Conservation (phyloP, 352 stramenopile genomes). For the Globisporangium abappressorium region DNA sequence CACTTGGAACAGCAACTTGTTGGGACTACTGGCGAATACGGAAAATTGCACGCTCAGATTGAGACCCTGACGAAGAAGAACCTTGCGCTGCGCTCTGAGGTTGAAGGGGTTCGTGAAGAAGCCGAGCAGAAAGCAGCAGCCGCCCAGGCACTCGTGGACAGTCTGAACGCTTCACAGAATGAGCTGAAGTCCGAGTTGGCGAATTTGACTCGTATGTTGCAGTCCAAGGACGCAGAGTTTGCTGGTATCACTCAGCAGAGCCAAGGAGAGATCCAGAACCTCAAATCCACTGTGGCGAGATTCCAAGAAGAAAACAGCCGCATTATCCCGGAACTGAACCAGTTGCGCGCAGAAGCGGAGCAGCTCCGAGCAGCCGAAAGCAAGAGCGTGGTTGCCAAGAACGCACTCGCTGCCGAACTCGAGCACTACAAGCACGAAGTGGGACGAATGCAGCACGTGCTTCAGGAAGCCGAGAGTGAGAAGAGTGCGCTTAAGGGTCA, state of each 20-base stretch:
- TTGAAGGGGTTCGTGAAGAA: constrained; percentile 24
- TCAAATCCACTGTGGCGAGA: background rate
- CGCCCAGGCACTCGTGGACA: constrained; percentile 13
- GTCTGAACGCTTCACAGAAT: constrained; percentile 7
- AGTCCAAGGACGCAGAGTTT: constrained; percentile 16
- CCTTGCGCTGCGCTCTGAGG: constrained; percentile 43
- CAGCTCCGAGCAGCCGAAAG: constrained; percentile 20
- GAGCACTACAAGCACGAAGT: constrained; percentile 32
- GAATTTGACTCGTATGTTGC: constrained; percentile 5
- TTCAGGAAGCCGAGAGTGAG: constrained; percentile 43
- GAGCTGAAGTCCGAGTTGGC: constrained; percentile 11
- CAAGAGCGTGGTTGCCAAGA: constrained; percentile 16
- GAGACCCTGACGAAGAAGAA: constrained; percentile 69
- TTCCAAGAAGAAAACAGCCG: constrained; percentile 33
- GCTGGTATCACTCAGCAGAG: background rate
- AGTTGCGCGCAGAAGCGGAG: constrained; percentile 27
- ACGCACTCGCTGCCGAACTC: constrained; percentile 22
- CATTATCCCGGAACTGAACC: constrained; percentile 29
- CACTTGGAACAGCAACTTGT: constrained; percentile 49
- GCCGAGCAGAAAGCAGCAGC: constrained; percentile 14
- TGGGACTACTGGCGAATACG: constrained; percentile 30
- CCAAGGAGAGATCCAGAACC: constrained; percentile 11
- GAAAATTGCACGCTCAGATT: constrained; percentile 43
- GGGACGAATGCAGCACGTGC: constrained; percentile 26
- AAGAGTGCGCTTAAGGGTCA: constrained; percentile 35